Percentiles rank a stretch among this genome's conserved stretches.
Conservation (phyloP, 1,284 basidiomycete genomes). For the Naganishia sp. region DNA sequence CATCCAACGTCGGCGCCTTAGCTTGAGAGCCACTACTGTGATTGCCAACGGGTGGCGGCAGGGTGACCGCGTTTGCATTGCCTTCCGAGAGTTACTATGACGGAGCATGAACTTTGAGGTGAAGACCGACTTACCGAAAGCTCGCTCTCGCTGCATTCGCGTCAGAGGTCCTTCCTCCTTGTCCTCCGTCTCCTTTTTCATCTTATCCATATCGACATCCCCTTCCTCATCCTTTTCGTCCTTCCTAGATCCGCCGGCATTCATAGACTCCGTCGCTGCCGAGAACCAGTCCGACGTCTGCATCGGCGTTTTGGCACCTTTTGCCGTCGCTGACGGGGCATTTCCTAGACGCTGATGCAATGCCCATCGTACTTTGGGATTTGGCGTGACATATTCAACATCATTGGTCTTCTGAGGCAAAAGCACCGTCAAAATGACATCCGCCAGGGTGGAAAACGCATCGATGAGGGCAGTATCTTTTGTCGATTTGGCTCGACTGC, state of each 20-base stretch:
- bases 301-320: constrained; percentile 12
- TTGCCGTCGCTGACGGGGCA: neutral
- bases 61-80: constrained; percentile 6
- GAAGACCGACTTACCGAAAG: constrained; percentile 18
- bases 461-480: constrained; percentile 11
- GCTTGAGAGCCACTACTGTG: neutral
- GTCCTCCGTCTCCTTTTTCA: constrained; percentile 4
- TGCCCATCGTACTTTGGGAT: constrained; percentile 17
- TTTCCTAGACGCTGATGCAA: constrained; percentile 25
- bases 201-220: constrained; percentile 14
- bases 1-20: constrained; percentile 4
- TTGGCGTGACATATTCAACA: neutral
- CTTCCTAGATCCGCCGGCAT: neutral
- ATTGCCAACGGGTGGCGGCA: constrained; percentile 1
- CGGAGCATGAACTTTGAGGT: neutral
- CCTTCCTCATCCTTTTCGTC: neutral
- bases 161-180: constrained; percentile 18
- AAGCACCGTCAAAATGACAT: constrained; percentile 5
- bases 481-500: constrained; percentile 18
- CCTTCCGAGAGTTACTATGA: neutral
- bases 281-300: constrained; percentile 30
- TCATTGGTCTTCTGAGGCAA: neutral
- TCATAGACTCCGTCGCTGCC: neutral
- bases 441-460: neutral
- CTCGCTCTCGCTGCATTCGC: constrained; percentile 14